A percentile compares a stretch with the other conserved stretches of the same genome.
These are phyloP conservation scores for Pontederia crassipes DNA, from an alignment of 176 grass and related monocot species.

Conservation along the genomic window DNA sequence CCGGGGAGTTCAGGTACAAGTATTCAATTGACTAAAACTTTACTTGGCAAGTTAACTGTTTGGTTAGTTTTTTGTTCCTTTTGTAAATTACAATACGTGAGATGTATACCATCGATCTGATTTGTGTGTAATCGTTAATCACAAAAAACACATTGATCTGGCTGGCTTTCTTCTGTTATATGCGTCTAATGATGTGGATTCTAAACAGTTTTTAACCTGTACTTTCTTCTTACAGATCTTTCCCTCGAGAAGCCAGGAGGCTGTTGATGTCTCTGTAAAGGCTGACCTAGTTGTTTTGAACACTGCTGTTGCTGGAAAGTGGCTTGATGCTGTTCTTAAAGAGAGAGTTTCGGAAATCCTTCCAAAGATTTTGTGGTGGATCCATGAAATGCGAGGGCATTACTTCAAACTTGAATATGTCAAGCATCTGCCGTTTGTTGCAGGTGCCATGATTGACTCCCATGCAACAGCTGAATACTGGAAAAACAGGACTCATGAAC, in stretches of 20 bases:
- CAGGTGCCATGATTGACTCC: conserved; percentile 93
- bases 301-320: conserved; percentile 90
- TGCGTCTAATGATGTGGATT: too few relatives aligned
- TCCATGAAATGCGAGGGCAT: conserved; percentile 99
- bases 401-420: conserved; percentile 93
- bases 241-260: conserved; percentile 62
- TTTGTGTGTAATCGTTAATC: too few relatives aligned
- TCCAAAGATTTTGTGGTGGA: conserved; percentile 97
- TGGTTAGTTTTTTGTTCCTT: neutral
- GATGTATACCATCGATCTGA: too few relatives aligned
- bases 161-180: too few relatives aligned
- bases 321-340: conserved; percentile 88
- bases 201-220: too few relatives aligned
- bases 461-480: conserved; percentile 75
- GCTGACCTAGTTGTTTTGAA: conserved; percentile 87
- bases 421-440: conserved; percentile 83
- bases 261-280: conserved; percentile 56
- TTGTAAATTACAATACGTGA: neutral
- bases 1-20: conserved; percentile 62
- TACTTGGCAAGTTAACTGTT: neutral
- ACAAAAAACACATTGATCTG: too few relatives aligned
- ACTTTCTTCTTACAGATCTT: conserved; percentile 27
- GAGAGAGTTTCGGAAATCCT: conserved; percentile 62
- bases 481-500: conserved; percentile 77
- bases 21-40: neutral